phyloP scores from a whole-genome alignment of 441 rosid species.

The Croton setiger region DNA sequence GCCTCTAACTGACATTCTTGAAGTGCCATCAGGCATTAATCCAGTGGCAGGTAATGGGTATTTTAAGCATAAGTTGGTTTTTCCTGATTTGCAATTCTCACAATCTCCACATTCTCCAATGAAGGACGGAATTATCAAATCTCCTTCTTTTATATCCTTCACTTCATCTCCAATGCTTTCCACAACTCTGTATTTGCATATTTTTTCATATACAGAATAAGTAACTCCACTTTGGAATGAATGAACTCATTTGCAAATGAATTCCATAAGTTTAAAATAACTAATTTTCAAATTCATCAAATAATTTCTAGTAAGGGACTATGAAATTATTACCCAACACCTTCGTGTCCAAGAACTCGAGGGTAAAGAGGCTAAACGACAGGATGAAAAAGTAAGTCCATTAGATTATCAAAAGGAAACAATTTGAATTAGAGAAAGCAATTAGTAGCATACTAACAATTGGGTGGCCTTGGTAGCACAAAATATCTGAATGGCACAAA shows the following conservation, averaged over 20 bases:
- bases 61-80: slow-evolving; percentile 36
- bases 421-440: too few relatives aligned
- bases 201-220: too few relatives aligned
- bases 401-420: too few relatives aligned
- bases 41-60: slow-evolving; percentile 19
- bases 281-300: too few relatives aligned
- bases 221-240: too few relatives aligned
- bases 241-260: too few relatives aligned
- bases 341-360: slow-evolving; percentile 47
- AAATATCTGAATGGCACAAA: slow-evolving; percentile 35
- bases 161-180: slow-evolving; percentile 37
- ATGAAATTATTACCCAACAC: slow-evolving; percentile 42
- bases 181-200: slow-evolving; percentile 39
- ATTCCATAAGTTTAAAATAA: too few relatives aligned
- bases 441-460: slow-evolving; percentile 1
- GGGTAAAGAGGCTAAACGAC: slow-evolving; percentile 35
- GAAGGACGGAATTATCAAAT: slow-evolving; percentile 33
- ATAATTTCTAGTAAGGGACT: too few relatives aligned
- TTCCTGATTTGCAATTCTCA: slow-evolving; percentile 31
- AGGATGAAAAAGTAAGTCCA: not conserved
- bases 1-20: slow-evolving; percentile 41
- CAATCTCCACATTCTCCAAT: slow-evolving; percentile 40
- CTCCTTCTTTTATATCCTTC: slow-evolving; percentile 34
- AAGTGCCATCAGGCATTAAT: slow-evolving; percentile 39
- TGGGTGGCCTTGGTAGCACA: not conserved